Base-by-base conservation (phyloP, 2,329 filamentous ascomycete genomes). In the Colletotrichum sp. region DNA sequence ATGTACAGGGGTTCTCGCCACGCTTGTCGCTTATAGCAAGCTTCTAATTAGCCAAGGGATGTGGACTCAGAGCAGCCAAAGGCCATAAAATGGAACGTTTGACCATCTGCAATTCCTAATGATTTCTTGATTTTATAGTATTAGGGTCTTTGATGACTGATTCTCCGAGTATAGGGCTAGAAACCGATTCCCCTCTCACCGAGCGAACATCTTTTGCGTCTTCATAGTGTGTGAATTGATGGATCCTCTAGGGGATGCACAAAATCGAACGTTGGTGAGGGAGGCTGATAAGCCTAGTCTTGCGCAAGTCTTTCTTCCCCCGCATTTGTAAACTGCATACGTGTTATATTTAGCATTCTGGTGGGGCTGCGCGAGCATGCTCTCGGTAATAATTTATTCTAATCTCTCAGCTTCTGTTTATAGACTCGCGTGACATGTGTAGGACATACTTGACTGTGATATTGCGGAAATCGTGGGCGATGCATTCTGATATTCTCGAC, bases 81-180 rank as follows among this genome's bases (percentile, higher is more conserved):
- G 8, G 16, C 4, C 36, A 43, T 10, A 0, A 43, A 43, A 43
- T 43, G 8, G 16, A 18, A 43, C 16, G 8, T 43, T 38, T 43
- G 16, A 43, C 36, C 16, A 10, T 8, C 36, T 43, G 36, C 36
- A 0, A 18, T 43, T 18, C 36, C 36, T 18, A 10, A 43, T 18
- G 16, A 6, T 43, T 43, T 16, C 8, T 43, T 43, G 36, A 43
- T 43, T n/a, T 43, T 18, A n/a, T 43, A 18, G 0, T 43, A 18
- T 6, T 0, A 43, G 2, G 36, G 36, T 43, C 0, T 10, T n/a
- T 18, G 8, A n/a, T 6, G 36, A 43, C 16, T n/a, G 16, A 5
- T 18, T 10, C 2, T 43, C 5, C 36, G 8, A 6, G 36, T 16
- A 43, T 43, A n/a, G 36, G 2, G 36, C 16, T 6, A 10, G 36